Base-by-base conservation (phyloP, 1,284 basidiomycete species). In the Golubevia sp. region DNA sequence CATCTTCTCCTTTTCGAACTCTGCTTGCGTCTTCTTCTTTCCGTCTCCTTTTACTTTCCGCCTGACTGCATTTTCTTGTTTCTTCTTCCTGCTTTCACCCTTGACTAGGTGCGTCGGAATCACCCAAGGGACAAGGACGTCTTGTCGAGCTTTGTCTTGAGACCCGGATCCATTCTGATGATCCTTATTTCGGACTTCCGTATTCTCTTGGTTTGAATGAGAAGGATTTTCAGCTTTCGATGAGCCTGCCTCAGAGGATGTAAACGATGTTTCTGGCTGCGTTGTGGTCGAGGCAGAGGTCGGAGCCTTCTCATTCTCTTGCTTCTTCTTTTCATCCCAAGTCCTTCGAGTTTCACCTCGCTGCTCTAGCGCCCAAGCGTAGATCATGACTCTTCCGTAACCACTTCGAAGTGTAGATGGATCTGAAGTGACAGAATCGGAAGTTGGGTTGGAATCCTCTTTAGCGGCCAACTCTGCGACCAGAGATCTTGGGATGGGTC, bases 351-450 rank as follows among this genome's bases (percentile, higher is more conserved):
- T 71, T 51, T 76, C 66, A 25, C 74, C 74, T 48, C 96, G 93
- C 85, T 99, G 97, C 79, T 97, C 94, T 59, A 92, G 89, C 0
- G 96, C 95, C 97, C 97, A 99, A n/a, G 98, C 97, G 76, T 97
- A 97, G 74, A 99, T 91, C 70, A 99, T 86, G 62, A 94, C 87
- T 5, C 93, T 89, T 8, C 93, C 91, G 71, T 91, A 88, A 1
- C 75, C 3, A 89, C 86, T 1, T 88, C 89, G 48, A 92, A 88
- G 13, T 87, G 86, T 62, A 88, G 86, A 18, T 94, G 79, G 21
- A 94, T 86, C 30, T 34, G 38, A 44, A 13, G 11, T 18, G 18
- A 13, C 38, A 18, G 38, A 44, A 44, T n/a, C n/a, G n/a, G 38
- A 44, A 44, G 38, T 44, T 18, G n/a, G n/a, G n/a, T n/a, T n/a